Evolutionary conservation across 108 stramenopile genomes (phyloP), one percentile per base, ranked within the genome.

Genomic region (Aureococcus anophagefferens): DNA sequence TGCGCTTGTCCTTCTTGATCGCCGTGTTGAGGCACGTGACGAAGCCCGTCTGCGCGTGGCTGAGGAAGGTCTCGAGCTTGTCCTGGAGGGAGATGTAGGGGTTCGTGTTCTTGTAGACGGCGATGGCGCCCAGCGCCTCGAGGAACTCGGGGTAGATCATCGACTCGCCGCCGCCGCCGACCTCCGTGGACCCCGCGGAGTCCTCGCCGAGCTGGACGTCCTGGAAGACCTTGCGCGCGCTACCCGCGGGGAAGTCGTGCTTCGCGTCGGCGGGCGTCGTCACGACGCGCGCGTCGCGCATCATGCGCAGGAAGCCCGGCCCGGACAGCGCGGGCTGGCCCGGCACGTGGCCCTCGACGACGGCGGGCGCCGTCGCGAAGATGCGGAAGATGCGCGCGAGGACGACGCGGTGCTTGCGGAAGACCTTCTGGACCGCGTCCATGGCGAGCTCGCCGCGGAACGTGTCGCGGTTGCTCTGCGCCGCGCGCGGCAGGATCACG

Each of bases 131-230:
- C 36, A n/a, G n/a, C n/a, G n/a, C n/a, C n/a, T n/a, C n/a, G n/a
- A n/a, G n/a, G n/a, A n/a, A n/a, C n/a, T n/a, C 67, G 35, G 37
- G n/a, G 67, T 68, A 68, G 35, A 40, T 68, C 67, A 68, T 68
- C 67, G 35, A 34, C n/a, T 36, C 35, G 16, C 35, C 35, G n/a
- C 36, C 35, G n/a, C 36, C 67, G 35, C 67, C 36, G 25, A 36
- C 36, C 35, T 68, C 67, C 35, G 36, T 40, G 40, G 35, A 37
- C n/a, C n/a, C n/a, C n/a, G n/a, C n/a, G n/a, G n/a, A n/a, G n/a
- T n/a, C n/a, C 36, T 68, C 67, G 35, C 36, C 67, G 35, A 40
- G 35, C 40, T 68, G 67, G 4, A 35, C 37, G 67, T 68, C 67
- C 35, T 68, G 35, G 67, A 68, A 68, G 18, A 68, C 67, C 36